Evolutionary conservation across 441 rosid genomes (phyloP).

Genomic region (Gossypium schwendimanii): DNA sequence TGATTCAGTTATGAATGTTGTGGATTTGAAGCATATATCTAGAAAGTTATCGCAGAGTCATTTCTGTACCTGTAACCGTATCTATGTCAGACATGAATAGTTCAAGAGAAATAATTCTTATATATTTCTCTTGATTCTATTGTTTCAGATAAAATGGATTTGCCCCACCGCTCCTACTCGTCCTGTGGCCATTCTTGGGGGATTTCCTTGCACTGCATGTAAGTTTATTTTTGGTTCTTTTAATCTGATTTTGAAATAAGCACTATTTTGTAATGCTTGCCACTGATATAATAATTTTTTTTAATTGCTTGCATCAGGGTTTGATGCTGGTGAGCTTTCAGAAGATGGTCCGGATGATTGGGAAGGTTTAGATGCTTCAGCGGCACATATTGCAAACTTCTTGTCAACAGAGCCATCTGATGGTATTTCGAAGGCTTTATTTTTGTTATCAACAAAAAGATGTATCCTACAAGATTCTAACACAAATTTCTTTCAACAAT

Average conservation of each 20-base stretch:
- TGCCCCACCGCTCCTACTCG: conserved; percentile 71
- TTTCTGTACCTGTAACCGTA: neutral
- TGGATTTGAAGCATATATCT: neutral
- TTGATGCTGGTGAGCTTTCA: conserved; percentile 56
- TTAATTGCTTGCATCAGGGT: conserved; percentile 36
- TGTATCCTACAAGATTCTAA: neutral
- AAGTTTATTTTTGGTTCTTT: conserved; percentile 11
- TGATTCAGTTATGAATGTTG: neutral
- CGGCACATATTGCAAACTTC: conserved; percentile 59
- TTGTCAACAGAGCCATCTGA: conserved; percentile 63
- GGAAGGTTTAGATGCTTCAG: conserved; percentile 70
- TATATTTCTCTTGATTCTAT: conserved; percentile 2
- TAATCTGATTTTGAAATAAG: neutral
- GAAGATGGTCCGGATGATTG: conserved; percentile 55
- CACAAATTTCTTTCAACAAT: neutral
- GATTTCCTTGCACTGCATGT: conserved; percentile 69
- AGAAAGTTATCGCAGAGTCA: neutral
- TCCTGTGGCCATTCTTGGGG: conserved; percentile 53
- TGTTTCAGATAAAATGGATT: conserved; percentile 61
- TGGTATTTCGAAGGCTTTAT: conserved; percentile 27
- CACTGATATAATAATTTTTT: neutral
- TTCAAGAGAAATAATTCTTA: neutral
- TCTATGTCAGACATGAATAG: neutral
- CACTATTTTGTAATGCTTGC: neutral
- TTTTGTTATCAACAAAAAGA: neutral